Evolutionary conservation across 2,329 filamentous ascomycete species (phyloP).

Genomic region (Arthrinium puccinioides): DNA sequence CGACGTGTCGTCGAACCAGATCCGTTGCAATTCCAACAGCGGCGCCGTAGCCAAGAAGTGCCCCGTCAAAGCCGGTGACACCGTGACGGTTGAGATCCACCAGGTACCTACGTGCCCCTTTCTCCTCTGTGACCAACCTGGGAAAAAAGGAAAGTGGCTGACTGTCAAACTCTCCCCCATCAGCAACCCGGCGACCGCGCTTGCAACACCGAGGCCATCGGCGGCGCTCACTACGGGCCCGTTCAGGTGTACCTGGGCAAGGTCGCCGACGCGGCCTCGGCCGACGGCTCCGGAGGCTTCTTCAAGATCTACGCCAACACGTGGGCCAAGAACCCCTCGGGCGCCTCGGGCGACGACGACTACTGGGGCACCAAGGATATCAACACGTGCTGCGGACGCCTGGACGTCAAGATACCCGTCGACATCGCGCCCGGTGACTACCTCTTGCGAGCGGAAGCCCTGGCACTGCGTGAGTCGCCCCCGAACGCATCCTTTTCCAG

Average conservation of each 20-base stretch:
- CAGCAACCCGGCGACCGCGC: slow-evolving; percentile 37
- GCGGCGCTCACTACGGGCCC: slow-evolving; percentile 46
- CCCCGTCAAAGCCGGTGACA: slow-evolving; percentile 22
- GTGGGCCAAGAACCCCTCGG: slow-evolving; percentile 22
- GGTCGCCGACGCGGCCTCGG: slow-evolving; percentile 37
- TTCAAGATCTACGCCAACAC: slow-evolving; percentile 47
- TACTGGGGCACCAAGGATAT: slow-evolving; percentile 37
- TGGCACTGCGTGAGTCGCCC: no score
- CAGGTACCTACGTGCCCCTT: slow-evolving; percentile 31
- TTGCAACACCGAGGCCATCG: slow-evolving; percentile 42
- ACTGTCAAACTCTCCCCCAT: slow-evolving; percentile 12
- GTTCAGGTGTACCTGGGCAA: slow-evolving; percentile 45
- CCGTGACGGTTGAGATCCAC: slow-evolving; percentile 26
- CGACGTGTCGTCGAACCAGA: slow-evolving; percentile 27
- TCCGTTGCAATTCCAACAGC: slow-evolving; percentile 31
- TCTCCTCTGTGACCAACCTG: no score
- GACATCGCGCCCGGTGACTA: slow-evolving; percentile 32
- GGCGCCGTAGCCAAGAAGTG: slow-evolving; percentile 24
- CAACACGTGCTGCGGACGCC: slow-evolving; percentile 31
- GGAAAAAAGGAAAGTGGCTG: no score
- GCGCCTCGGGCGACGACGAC: slow-evolving; percentile 33
- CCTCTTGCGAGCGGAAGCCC: slow-evolving; percentile 35
- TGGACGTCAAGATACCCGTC: slow-evolving; percentile 33
- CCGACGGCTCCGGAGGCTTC: slow-evolving; percentile 34
- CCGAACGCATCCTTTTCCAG: no score